Evolutionary conservation across 441 rosid species (phyloP).

Genomic region (Euphorbia corollata): DNA sequence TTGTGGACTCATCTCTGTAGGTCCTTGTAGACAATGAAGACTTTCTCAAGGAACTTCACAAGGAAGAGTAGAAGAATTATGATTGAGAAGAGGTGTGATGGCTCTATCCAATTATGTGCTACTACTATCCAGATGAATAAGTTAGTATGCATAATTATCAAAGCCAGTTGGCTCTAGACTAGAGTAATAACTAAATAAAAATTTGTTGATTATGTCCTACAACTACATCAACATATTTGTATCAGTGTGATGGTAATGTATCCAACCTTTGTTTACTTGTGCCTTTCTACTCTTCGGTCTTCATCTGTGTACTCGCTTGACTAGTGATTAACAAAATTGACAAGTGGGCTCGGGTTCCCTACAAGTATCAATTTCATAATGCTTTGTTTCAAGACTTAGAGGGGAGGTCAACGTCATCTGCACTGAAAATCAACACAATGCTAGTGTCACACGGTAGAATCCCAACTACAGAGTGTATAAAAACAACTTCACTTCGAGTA

Average conservation of each 20-base stretch:
- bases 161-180: background rate
- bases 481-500: too few species aligned
- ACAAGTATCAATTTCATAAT: too few species aligned
- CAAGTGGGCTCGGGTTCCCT: too few species aligned
- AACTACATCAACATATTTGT: background rate
- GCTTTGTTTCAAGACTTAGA: too few species aligned
- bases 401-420: too few species aligned
- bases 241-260: background rate
- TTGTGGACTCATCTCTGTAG: constrained; percentile 28
- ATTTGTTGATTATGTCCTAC: background rate
- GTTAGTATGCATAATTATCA: background rate
- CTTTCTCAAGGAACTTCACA: constrained; percentile 73
- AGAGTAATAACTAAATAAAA: background rate
- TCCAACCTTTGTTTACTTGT: background rate
- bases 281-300: too few species aligned
- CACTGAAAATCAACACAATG: too few species aligned
- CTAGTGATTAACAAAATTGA: too few species aligned
- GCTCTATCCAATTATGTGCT: background rate
- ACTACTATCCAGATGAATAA: constrained; percentile 25
- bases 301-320: too few species aligned
- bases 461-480: too few species aligned
- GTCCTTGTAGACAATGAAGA: constrained; percentile 91
- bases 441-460: too few species aligned
- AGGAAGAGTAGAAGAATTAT: constrained; percentile 15
- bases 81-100: background rate